Evolutionary conservation across 1,284 basidiomycete species (phyloP), one percentile per base, ranked within the genome.

Genomic region (Porodaedalea pini): DNA sequence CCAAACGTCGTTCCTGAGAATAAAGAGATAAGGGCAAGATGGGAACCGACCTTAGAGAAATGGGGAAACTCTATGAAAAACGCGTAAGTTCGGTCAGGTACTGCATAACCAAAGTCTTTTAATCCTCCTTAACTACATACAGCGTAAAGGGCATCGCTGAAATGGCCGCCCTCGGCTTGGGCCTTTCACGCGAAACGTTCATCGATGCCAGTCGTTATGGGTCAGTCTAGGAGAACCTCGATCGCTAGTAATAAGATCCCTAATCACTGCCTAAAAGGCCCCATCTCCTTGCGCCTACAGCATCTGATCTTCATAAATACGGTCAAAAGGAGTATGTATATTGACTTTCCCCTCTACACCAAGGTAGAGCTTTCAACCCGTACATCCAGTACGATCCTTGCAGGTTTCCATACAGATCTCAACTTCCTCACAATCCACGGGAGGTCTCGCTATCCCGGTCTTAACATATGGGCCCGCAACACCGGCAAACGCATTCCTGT

Each of bases 391-490:
- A 90, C 87, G 5, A 92, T 95, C 63, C 83, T 93, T 53, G 93
- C 94, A 5, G 93, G 94, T 1, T 95, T 96, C 70, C 93, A 96
- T 69, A 88, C 87, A 0, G 90, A 92, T 67, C 80, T 90, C 51
- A 90, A 90, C 64, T 91, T 88, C 67, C 73, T 90, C 61, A 94
- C 93, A 3, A 95, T 95, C 51, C 94, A 96, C 66, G 94, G 93
- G 21, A 86, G 90, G 54, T 94, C 92, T 4, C 80, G 89, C 49
- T 92, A 88, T 67, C 88, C 90, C 1, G 90, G 90, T 11, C 73
- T 93, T 44, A 82, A 95, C 68, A 89, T 96, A 52, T 95, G 93
- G 93, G 93, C 92, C 2, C 80, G 93, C 23, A 96, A 97, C 67
- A 86, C 88, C 0, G 93, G 93, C 23, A 92, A 90, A 69, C 83